Evolutionary conservation across 257 asterid genomes (phyloP).

Genomic region (Solanum chiquidenum): DNA sequence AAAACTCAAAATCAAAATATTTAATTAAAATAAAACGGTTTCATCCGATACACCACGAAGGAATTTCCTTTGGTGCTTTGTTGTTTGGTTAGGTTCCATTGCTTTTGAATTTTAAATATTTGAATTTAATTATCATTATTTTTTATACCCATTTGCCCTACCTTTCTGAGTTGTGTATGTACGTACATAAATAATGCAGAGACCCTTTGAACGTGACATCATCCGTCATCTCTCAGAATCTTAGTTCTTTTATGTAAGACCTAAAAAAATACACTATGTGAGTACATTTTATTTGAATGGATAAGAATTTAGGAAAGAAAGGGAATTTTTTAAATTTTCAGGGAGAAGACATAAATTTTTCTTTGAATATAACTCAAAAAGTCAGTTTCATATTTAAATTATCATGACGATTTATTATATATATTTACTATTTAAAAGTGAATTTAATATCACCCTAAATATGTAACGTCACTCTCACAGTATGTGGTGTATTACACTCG

Average conservation of each 20-base stretch:
- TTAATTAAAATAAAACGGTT: fast-evolving
- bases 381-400: background rate
- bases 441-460: background rate
- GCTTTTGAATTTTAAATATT: background rate
- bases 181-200: background rate
- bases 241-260: background rate
- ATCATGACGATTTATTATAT: background rate
- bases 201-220: background rate
- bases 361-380: no score
- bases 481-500: background rate
- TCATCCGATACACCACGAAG: fast-evolving
- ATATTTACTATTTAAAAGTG: no score
- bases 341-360: background rate
- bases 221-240: background rate
- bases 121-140: background rate
- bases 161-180: background rate
- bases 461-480: no score
- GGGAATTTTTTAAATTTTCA: background rate
- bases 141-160: background rate
- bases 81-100: background rate
- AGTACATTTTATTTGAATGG: background rate
- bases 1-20: background rate
- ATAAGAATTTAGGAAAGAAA: background rate
- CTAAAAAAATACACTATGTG: background rate
- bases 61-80: background rate